phyloP scores from a whole-genome alignment of 129 eudicot species.

The Helianthus annuus region HanXRQr2.0-SUNRISE NC_035436.2:31626267-31626766 shows the following conservation, averaged over 20 bases:
- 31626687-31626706: slow-evolving; percentile 1
- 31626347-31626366: slow-evolving; percentile 65
- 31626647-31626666: slow-evolving; percentile 5
- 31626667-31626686: slow-evolving; percentile 16
- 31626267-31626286: slow-evolving; percentile 59
- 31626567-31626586: slow-evolving; percentile 24
- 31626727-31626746: background rate
- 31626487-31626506: slow-evolving; percentile 21
- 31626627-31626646: slow-evolving; percentile 15
- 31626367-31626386: slow-evolving; percentile 59
- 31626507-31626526: slow-evolving; percentile 39
- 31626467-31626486: slow-evolving; percentile 36
- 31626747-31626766: background rate
- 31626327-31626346: slow-evolving; percentile 67
- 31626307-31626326: slow-evolving; percentile 65
- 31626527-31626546: slow-evolving; percentile 43
- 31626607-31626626: slow-evolving; percentile 50
- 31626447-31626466: slow-evolving; percentile 43
- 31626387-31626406: slow-evolving; percentile 40
- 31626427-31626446: slow-evolving; percentile 48
- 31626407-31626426: slow-evolving; percentile 37
- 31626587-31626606: slow-evolving; percentile 36
- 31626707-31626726: background rate
- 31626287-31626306: slow-evolving; percentile 46
- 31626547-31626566: slow-evolving; percentile 43